Percentiles rank a stretch among this genome's conserved stretches.
Conservation (phyloP, 805 yeast species). For the Metschnikowia vanudenii region DNA sequence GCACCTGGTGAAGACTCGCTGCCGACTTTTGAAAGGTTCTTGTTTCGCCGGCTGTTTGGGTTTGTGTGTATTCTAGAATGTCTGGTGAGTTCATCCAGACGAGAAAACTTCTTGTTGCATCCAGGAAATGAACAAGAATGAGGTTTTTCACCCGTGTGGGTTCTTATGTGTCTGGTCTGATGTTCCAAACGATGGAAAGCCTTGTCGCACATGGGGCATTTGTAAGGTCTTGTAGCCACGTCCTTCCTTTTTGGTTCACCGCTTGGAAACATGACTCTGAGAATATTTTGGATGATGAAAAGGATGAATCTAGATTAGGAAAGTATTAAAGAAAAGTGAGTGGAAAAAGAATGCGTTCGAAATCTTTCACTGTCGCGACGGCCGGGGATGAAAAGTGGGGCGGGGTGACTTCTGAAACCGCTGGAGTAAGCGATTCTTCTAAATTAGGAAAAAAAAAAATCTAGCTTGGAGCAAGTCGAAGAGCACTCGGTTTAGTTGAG, state of each 20-base stretch:
- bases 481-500: background rate
- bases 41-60: constrained; percentile 64
- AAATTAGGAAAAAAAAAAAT: background rate
- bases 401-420: constrained; percentile 3
- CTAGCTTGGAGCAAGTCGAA: background rate
- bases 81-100: constrained; percentile 74
- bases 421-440: background rate
- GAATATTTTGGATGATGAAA: background rate
- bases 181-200: constrained; percentile 77
- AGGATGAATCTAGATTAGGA: background rate
- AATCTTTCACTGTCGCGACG: background rate
- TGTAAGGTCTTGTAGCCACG: constrained; percentile 51
- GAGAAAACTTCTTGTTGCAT: constrained; percentile 62
- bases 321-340: constrained; percentile 2
- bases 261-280: constrained; percentile 16
- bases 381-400: constrained; percentile 8
- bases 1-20: constrained; percentile 1
- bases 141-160: constrained; percentile 82
- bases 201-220: constrained; percentile 71
- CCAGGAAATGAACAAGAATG: constrained; percentile 73
- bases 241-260: constrained; percentile 20
- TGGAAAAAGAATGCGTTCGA: background rate
- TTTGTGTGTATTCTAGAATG: constrained; percentile 72
- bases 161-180: constrained; percentile 74
- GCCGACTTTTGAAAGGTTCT: constrained; percentile 29